Evolutionary conservation across 345 rosid genomes (phyloP).

Genomic region (Stellera chamaejasme): DNA sequence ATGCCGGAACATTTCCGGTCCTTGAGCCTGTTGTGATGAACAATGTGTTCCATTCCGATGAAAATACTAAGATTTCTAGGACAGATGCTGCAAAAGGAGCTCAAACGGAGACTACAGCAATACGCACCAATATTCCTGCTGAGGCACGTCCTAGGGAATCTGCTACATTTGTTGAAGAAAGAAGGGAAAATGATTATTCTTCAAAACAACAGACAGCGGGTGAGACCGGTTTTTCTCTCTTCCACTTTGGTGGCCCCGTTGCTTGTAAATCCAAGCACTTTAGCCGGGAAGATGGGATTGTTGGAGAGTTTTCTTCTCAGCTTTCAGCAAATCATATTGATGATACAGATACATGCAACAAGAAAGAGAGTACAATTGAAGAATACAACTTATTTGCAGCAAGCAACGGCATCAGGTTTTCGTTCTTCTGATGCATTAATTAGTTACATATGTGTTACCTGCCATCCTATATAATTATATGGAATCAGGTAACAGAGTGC

Average conservation of each 20-base stretch:
- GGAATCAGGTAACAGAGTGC: no score
- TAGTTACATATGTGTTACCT: constrained; percentile 12
- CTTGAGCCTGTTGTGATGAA: constrained; percentile 43
- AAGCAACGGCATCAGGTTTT: constrained; percentile 55
- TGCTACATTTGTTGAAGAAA: constrained; percentile 14
- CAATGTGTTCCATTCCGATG: constrained; percentile 27
- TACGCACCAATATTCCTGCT: constrained; percentile 22
- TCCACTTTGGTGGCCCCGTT: constrained; percentile 76
- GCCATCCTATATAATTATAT: no score
- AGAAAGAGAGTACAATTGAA: constrained; percentile 42
- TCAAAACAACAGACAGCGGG: constrained; percentile 14
- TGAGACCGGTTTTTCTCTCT: constrained; percentile 51
- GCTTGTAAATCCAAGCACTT: constrained; percentile 34
- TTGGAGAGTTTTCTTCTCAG: constrained; percentile 33
- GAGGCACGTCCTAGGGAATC: constrained; percentile 15
- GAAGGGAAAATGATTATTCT: constrained; percentile 15
- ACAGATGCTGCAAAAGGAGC: constrained; percentile 15
- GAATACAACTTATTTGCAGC: constrained; percentile 82
- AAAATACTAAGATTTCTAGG: constrained; percentile 24
- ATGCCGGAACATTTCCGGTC: constrained; percentile 36
- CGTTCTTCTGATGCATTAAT: constrained; percentile 35
- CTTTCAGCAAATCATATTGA: constrained; percentile 33
- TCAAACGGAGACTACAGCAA: constrained; percentile 17
- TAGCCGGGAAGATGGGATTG: constrained; percentile 29
- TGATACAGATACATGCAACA: constrained; percentile 29